Percentiles rank a stretch among this genome's conserved stretches.
phyloP scores from a whole-genome alignment of 2,329 filamentous ascomycete species.

The Sphaerulina populicola region DNA sequence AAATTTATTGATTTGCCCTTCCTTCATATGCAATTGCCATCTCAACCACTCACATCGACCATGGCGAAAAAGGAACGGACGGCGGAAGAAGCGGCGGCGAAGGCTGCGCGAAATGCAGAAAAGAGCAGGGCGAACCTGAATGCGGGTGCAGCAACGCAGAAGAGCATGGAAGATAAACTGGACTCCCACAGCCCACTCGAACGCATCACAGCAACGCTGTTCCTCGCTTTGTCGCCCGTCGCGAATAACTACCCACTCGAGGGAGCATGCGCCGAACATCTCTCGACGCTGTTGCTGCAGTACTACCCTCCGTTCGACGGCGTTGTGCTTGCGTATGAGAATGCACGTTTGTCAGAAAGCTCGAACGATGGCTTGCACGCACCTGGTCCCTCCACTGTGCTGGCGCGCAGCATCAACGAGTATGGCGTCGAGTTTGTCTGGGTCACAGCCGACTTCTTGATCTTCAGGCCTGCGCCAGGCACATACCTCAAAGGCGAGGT shows the following conservation, averaged over 20 bases:
- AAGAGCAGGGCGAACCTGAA: slow-evolving; percentile 2
- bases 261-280: slow-evolving; percentile 63
- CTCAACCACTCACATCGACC: neutral
- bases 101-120: slow-evolving; percentile 12
- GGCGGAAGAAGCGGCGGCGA: slow-evolving; percentile 9
- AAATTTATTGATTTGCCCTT: slow-evolving; percentile 6
- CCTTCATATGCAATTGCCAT: slow-evolving; percentile 4
- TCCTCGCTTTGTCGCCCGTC: slow-evolving; percentile 63
- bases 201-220: slow-evolving; percentile 70
- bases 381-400: slow-evolving; percentile 24
- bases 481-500: slow-evolving; percentile 70
- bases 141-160: neutral
- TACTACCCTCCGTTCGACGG: slow-evolving; percentile 66
- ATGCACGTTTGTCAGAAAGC: slow-evolving; percentile 55
- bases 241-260: slow-evolving; percentile 63
- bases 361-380: slow-evolving; percentile 13
- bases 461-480: slow-evolving; percentile 69
- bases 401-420: slow-evolving; percentile 56
- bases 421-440: slow-evolving; percentile 81
- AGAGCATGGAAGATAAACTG: slow-evolving; percentile 4
- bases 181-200: slow-evolving; percentile 57
- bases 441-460: slow-evolving; percentile 76
- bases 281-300: slow-evolving; percentile 65
- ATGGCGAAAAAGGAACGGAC: slow-evolving; percentile 11
- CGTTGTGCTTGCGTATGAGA: slow-evolving; percentile 65